Conservation (phyloP, 768 basidiomycete genomes). For the Leccinum variicolor region DNA sequence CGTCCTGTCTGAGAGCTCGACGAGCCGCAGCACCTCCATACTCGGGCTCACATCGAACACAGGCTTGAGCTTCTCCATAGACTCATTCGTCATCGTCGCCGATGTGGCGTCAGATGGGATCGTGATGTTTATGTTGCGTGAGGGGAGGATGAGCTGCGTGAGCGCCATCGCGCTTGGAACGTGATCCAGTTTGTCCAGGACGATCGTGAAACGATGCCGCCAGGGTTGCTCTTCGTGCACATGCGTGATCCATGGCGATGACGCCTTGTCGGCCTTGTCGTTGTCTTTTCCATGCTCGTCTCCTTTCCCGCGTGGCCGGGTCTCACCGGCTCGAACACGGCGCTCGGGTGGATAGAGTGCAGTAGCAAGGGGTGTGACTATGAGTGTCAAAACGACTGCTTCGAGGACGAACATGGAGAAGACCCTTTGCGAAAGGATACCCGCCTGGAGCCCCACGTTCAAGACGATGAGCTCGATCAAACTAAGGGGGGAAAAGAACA, state of each 20-base stretch:
- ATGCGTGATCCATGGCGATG: not conserved
- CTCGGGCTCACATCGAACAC: conserved; percentile 37
- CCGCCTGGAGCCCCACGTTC: conserved; percentile 84
- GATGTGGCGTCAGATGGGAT: conserved; percentile 7
- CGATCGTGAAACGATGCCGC: conserved; percentile 72
- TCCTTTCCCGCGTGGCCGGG: conserved; percentile 17
- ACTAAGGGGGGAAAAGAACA: conserved; percentile 34
- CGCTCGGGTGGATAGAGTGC: conserved; percentile 61
- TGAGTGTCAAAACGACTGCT: conserved; percentile 76
- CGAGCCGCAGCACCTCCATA: conserved; percentile 76
- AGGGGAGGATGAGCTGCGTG: conserved; percentile 70
- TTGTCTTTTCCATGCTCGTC: conserved; percentile 28
- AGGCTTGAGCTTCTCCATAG: conserved; percentile 6
- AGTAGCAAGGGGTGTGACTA: conserved; percentile 76
- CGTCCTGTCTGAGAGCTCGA: conserved; percentile 73
- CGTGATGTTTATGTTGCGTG: conserved; percentile 5
- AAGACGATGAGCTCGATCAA: conserved; percentile 93
- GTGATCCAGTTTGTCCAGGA: conserved; percentile 91
- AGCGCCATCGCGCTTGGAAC: conserved; percentile 88
- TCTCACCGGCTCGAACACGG: conserved; percentile 44
- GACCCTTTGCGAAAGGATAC: conserved; percentile 70
- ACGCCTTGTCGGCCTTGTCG: conserved; percentile 4
- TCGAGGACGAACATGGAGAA: conserved; percentile 96
- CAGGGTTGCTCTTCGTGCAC: conserved; percentile 22
- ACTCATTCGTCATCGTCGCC: not conserved